Percentiles rank a stretch among this genome's conserved stretches.
Conservation (phyloP, 2,329 filamentous ascomycete species). For the Madurella mycetomatis region DNA sequence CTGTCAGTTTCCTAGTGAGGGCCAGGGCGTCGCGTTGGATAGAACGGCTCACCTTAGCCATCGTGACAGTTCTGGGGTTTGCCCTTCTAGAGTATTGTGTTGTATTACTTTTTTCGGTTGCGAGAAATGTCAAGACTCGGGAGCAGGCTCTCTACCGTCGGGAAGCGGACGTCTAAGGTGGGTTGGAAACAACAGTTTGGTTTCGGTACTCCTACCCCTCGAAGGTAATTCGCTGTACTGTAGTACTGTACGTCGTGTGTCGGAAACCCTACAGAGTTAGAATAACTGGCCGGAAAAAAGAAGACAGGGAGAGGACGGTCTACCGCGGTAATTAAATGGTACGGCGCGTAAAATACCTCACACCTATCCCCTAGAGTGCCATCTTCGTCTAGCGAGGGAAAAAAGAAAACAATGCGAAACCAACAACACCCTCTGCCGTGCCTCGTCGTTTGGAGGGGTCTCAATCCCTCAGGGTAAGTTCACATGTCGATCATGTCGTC, state of each 20-base stretch:
- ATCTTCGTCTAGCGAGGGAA: background rate
- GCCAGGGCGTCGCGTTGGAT: background rate
- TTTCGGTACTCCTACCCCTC: too few relatives aligned
- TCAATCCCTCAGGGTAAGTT: conserved; percentile 1
- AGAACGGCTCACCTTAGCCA: conserved; percentile 17
- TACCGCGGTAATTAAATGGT: too few relatives aligned
- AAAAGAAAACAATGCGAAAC: conserved; percentile 3
- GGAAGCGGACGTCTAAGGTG: too few relatives aligned
- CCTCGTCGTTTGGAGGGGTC: background rate
- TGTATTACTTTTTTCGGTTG: background rate
- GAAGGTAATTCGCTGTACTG: too few relatives aligned
- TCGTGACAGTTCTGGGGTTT: conserved; percentile 10
- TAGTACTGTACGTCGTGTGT: too few relatives aligned
- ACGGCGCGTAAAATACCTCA: too few relatives aligned
- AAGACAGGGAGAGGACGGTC: too few relatives aligned
- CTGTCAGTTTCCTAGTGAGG: background rate
- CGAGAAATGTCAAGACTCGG: too few relatives aligned
- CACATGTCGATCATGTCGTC: conserved; percentile 14
- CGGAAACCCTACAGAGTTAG: too few relatives aligned
- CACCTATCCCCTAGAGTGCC: background rate
- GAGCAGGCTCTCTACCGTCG: too few relatives aligned
- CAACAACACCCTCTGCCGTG: background rate
- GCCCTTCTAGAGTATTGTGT: background rate
- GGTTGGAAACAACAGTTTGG: too few relatives aligned
- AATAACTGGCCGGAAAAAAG: too few relatives aligned